These are phyloP conservation scores for Penicillium arizonense DNA, from an alignment of 495 filamentous ascomycete species.

Conservation along the genomic window DNA sequence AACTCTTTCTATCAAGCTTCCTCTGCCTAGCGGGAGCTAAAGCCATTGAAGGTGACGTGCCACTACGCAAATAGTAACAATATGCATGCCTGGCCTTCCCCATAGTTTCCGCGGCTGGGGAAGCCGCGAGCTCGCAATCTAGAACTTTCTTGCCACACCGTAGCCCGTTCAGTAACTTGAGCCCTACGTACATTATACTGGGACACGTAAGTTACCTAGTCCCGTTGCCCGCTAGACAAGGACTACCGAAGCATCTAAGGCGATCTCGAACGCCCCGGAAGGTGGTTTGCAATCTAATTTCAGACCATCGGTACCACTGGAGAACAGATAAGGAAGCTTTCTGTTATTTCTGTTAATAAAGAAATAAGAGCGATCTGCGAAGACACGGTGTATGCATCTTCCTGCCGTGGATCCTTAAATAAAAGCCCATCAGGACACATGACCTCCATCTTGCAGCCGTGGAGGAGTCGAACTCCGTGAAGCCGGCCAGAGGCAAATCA, in stretches of 20 bases:
- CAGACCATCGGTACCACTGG: slow-evolving; percentile 9
- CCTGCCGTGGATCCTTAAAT: not conserved
- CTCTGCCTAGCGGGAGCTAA: slow-evolving; percentile 5
- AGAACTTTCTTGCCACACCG: not conserved
- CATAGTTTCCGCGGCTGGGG: not conserved
- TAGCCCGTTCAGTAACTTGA: not conserved
- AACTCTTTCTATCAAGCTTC: slow-evolving; percentile 7
- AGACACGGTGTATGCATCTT: not conserved
- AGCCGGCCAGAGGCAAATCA: not conserved
- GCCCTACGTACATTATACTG: not conserved
- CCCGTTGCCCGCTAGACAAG: not conserved
- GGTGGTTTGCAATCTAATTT: not conserved
- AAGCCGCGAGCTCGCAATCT: not conserved
- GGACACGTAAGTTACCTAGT: not conserved
- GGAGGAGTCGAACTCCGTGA: slow-evolving; percentile 4
- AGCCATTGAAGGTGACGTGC: not conserved
- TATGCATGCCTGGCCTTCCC: not conserved
- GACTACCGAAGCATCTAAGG: slow-evolving; percentile 8
- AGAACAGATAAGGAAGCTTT: not conserved
- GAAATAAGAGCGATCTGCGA: not conserved
- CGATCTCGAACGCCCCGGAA: slow-evolving; percentile 14
- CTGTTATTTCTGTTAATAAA: not conserved
- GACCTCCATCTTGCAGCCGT: slow-evolving; percentile 4
- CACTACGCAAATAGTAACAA: not conserved
- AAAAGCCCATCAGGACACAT: not conserved